Base-by-base conservation (phyloP, 108 stramenopile genomes). In the Seminavis robusta region DNA sequence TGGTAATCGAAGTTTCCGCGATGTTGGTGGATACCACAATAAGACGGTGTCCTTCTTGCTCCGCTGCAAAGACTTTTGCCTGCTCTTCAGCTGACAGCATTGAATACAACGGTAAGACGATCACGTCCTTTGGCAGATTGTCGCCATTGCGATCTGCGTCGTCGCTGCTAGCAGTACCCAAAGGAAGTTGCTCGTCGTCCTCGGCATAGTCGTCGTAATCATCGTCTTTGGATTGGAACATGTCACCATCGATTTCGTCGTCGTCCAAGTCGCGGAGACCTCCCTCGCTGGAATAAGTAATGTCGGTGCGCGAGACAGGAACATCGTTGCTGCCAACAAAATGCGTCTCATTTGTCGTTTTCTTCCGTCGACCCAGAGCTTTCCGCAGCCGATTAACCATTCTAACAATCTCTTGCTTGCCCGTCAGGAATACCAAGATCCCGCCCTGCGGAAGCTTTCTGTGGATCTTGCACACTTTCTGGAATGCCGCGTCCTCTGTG, bases 1-100 rank as follows among this genome's bases (percentile, higher is more conserved):
- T 80, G 26, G 94, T 95, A 27, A 96, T 65, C 47, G 73, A 79
- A 0, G 98, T 99, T 78, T 99, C 98, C 1, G 97, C 97, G 32
- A 99, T 94, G 72, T 99, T 98, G 10, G 98, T 99, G 15, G 98
- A 90, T 19, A 97, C 67, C 1, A 99, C 96, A 49, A 99, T 90
- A 39, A 92, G 69, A 13, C 98, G 80, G 34, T 90, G 79, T 43
- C 80, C 93, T 19, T 91, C 84, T 6, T 95, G 92, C 1, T 90
- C 82, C 3, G 95, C 79, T 33, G 74, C 63, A 77, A 99, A 98
- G 6, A 96, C 90, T 60, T 80, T 80, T 17, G 88, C 77, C 66
- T 98, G 96, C 38, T 95, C 89, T 36, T 95, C 81, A 4, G 83
- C 71, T 3, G 95, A 88, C 15, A 99, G 78, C 71, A 95, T 79